phyloP scores from a whole-genome alignment of 73 alveolate genomes.

The Loxodes magnus region DNA sequence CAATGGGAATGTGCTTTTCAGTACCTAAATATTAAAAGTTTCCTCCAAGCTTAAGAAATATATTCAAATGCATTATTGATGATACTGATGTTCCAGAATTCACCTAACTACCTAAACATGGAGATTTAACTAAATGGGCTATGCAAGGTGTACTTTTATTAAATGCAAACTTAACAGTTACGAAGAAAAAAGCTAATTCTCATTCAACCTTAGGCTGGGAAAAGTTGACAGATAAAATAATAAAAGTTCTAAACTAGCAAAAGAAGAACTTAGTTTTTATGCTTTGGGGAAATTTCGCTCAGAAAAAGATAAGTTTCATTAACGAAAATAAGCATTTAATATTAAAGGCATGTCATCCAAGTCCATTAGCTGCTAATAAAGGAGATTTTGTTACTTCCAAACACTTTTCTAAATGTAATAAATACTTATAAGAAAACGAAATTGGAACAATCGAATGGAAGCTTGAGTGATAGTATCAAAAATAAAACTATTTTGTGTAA shows the following conservation, averaged over 20 bases:
- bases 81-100: slow-evolving; percentile 53
- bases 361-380: slow-evolving; percentile 73
- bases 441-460: slow-evolving; percentile 61
- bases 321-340: slow-evolving; percentile 51
- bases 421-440: slow-evolving; percentile 44
- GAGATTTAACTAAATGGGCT: slow-evolving; percentile 88
- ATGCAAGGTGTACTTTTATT: slow-evolving; percentile 81
- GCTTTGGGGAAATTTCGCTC: slow-evolving; percentile 82
- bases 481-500: too few species aligned
- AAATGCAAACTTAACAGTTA: slow-evolving; percentile 82
- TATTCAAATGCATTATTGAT: slow-evolving; percentile 65
- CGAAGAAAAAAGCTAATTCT: slow-evolving; percentile 62
- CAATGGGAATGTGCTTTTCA: slow-evolving; percentile 90
- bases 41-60: slow-evolving; percentile 83
- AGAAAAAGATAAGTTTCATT: slow-evolving; percentile 48
- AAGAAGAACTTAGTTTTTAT: slow-evolving; percentile 71
- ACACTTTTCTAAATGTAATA: slow-evolving; percentile 61
- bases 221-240: slow-evolving; percentile 73
- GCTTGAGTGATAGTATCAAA: too few species aligned
- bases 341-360: slow-evolving; percentile 72
- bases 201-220: slow-evolving; percentile 92
- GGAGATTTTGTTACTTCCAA: slow-evolving; percentile 54
- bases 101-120: slow-evolving; percentile 65
- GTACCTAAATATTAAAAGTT: slow-evolving; percentile 54
- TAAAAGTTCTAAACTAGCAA: slow-evolving; percentile 56